Conservation (phyloP, 1,284 basidiomycete species). For the Ceratobasidium papillatum region DNA sequence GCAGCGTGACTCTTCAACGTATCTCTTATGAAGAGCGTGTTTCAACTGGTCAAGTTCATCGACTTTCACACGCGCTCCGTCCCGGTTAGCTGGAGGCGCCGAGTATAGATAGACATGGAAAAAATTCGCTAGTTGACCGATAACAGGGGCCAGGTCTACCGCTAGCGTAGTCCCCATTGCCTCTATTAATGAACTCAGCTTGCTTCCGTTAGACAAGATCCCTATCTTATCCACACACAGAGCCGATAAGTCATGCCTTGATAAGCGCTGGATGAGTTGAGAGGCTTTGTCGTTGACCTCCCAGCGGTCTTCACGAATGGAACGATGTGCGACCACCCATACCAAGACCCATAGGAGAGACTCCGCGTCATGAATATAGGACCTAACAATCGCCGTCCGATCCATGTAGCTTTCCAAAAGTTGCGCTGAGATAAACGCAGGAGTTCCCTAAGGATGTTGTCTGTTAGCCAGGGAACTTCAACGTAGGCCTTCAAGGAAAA, state of each 20-base stretch:
- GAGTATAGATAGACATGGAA: not conserved
- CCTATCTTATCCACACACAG: not conserved
- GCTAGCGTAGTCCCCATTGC: not conserved
- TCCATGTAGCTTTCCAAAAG: not conserved
- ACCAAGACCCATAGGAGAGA: slow-evolving; percentile 40
- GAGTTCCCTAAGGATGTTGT: slow-evolving; percentile 1
- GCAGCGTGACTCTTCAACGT: not conserved
- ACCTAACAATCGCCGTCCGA: not conserved
- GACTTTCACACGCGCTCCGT: not conserved
- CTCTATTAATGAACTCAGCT: not conserved
- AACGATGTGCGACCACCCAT: slow-evolving; percentile 12
- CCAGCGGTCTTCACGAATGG: not conserved
- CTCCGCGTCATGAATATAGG: slow-evolving; percentile 36
- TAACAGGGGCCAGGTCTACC: not conserved
- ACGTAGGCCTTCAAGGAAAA: not conserved
- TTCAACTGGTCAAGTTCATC: not conserved
- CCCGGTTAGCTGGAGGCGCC: not conserved
- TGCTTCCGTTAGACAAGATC: not conserved
- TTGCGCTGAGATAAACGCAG: slow-evolving; percentile 5
- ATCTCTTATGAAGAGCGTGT: not conserved
- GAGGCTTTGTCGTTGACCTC: not conserved
- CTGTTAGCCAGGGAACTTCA: not conserved
- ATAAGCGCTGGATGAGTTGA: not conserved
- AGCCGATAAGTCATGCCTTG: not conserved
- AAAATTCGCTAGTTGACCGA: not conserved